These are phyloP conservation scores for Lactarius sanguifluus DNA, from an alignment of 768 basidiomycete genomes.

Conservation along the genomic window DNA sequence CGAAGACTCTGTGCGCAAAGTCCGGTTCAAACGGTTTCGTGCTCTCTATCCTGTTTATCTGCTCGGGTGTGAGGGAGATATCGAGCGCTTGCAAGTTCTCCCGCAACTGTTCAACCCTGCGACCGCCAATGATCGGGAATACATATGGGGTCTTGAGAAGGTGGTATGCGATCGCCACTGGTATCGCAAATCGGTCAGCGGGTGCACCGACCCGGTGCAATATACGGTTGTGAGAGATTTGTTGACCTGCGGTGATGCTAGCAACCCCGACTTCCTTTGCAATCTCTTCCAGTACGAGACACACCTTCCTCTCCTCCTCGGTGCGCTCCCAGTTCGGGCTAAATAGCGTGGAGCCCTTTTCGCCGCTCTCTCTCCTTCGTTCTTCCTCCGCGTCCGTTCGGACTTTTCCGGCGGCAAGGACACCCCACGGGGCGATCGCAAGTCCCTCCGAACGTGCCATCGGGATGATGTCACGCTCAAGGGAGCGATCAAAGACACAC, in stretches of 20 bases:
- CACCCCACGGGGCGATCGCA: slow-evolving; percentile 46
- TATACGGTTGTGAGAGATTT: background rate
- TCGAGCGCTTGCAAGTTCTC: slow-evolving; percentile 53
- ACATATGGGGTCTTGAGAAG: slow-evolving; percentile 51
- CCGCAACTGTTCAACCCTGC: slow-evolving; percentile 52
- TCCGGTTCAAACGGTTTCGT: slow-evolving; percentile 41
- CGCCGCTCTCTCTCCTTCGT: slow-evolving; percentile 34
- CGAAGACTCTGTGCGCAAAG: slow-evolving; percentile 37
- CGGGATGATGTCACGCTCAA: slow-evolving; percentile 45
- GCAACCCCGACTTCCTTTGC: slow-evolving; percentile 50
- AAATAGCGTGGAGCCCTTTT: slow-evolving; percentile 37
- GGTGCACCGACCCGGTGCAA: background rate
- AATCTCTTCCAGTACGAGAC: slow-evolving; percentile 42
- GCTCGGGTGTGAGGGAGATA: slow-evolving; percentile 41
- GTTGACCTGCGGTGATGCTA: slow-evolving; percentile 47
- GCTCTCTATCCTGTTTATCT: slow-evolving; percentile 49
- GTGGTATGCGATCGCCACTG: slow-evolving; percentile 53
- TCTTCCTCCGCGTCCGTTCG: slow-evolving; percentile 43
- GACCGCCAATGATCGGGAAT: slow-evolving; percentile 53
- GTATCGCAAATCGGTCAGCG: background rate
- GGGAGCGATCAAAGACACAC: slow-evolving; percentile 37
- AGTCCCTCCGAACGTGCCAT: slow-evolving; percentile 38
- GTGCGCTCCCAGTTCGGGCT: slow-evolving; percentile 22
- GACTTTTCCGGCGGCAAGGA: slow-evolving; percentile 43
- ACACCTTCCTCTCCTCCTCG: slow-evolving; percentile 24